Evolutionary conservation across 495 filamentous ascomycete genomes (phyloP).

Genomic region (Evernia prunastri): DNA sequence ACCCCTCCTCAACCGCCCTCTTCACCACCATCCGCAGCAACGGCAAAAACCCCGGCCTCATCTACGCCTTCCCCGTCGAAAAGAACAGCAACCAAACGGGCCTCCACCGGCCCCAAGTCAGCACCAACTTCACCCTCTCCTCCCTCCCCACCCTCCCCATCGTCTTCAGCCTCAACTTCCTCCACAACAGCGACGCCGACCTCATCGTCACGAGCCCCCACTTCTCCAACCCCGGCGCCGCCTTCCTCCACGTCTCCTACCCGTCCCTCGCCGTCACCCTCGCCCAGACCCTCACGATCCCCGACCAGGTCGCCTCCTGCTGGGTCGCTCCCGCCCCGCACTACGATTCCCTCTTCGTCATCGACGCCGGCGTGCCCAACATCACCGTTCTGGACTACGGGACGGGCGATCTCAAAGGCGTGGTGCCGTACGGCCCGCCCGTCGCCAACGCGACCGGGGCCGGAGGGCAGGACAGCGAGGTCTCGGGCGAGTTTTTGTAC

Average conservation of each 20-base stretch:
- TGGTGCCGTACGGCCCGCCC: too few relatives aligned
- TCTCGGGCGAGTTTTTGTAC: conserved; percentile 26
- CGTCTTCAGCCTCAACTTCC: conserved; percentile 30
- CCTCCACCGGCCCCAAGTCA: too few relatives aligned
- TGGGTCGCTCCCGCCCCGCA: conserved; percentile 26
- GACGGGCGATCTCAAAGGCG: conserved; percentile 20
- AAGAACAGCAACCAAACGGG: too few relatives aligned
- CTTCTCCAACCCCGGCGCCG: conserved; percentile 22
- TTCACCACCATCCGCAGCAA: conserved; percentile 29
- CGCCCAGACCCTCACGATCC: conserved; percentile 22
- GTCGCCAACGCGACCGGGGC: too few relatives aligned
- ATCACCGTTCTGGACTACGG: conserved; percentile 24
- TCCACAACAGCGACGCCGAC: conserved; percentile 20
- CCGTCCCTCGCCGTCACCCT: conserved; percentile 18
- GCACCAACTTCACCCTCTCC: conserved; percentile 21
- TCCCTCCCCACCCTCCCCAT: conserved; percentile 20
- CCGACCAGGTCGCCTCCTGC: conserved; percentile 28
- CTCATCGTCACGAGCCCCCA: conserved; percentile 27
- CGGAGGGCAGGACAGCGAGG: conserved; percentile 21
- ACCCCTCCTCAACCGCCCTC: conserved; percentile 29
- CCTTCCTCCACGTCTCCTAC: conserved; percentile 24
- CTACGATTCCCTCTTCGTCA: conserved; percentile 23
- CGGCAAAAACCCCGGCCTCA: not conserved
- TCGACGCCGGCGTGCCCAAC: conserved; percentile 24
- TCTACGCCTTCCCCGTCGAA: conserved; percentile 28